Evolutionary conservation across 2,329 filamentous ascomycete species (phyloP), one percentile per base, ranked within the genome.

Genomic region (Monascus ruber): DNA sequence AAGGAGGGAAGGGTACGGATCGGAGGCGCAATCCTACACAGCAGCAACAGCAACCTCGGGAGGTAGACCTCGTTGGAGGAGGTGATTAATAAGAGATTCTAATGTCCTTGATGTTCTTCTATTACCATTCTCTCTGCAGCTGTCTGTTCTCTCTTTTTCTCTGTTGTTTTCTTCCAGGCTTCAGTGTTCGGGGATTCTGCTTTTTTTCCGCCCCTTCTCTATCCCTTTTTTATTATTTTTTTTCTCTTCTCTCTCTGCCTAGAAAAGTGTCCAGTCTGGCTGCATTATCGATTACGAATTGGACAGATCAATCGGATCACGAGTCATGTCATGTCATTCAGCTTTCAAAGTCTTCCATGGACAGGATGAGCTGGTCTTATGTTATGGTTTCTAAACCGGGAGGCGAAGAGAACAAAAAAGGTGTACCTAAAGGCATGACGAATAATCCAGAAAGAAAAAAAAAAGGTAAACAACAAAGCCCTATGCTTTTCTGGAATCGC

Each of bases 31-130:
- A 50, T 34, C 56, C 54, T 32, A 8, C 48, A 37, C 38, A 52
- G 37, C 44, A 51, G 28, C 45, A 47, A 35, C 50, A 54, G 42
- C 53, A 54, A 41, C 46, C 54, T 11, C 56, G 57, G 37, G 62
- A 65, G 53, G 53, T 65, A 36, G 62, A 64, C 38, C 45, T 52
- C 37, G 53, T 55, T 41, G 59, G 46, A 33, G 55, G 48, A 29
- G 55, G 43, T 32, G 55, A 59, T 6, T 10, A 10, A 33, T 33
- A 31, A 24, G 35, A 37, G 17, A 17, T 34, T 26, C 27, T 11
- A 31, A 27, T 24, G 11, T n/a, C 6, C n/a, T 31, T 33, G n/a
- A 8, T 33, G 31, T 33, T 33, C n/a, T 17, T 33, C n/a, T n/a
- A 6, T 11, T 33, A 11, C 31, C 31, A 33, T 33, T 33, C 31